phyloP scores from a whole-genome alignment of 1,284 basidiomycete genomes.

The Tylopilus sp. region DNA sequence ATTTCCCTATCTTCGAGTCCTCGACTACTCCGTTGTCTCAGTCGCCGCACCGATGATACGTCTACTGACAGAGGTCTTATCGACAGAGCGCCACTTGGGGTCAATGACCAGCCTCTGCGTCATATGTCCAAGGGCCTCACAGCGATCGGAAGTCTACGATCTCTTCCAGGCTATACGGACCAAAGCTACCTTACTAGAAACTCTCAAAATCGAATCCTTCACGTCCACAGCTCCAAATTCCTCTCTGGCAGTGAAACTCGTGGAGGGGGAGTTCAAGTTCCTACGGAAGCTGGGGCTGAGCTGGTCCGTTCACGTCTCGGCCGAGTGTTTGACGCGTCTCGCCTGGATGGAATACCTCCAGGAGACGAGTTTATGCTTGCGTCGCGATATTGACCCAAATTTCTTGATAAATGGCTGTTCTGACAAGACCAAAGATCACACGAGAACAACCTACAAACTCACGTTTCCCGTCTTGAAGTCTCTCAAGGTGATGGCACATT shows the following conservation, averaged over 20 bases:
- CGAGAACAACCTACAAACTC: neutral
- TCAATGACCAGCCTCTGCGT: conserved; percentile 24
- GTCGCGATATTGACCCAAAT: conserved; percentile 18
- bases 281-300: conserved; percentile 26
- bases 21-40: conserved; percentile 30
- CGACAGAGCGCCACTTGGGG: conserved; percentile 15
- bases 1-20: conserved; percentile 25
- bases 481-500: conserved; percentile 23
- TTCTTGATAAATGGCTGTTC: conserved; percentile 16
- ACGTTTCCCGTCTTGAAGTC: conserved; percentile 22
- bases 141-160: conserved; percentile 16
- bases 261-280: conserved; percentile 18
- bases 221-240: conserved; percentile 7
- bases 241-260: conserved; percentile 18
- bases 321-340: conserved; percentile 22
- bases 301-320: conserved; percentile 24
- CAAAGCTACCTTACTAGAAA: conserved; percentile 20
- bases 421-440: neutral
- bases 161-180: conserved; percentile 24
- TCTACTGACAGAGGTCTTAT: conserved; percentile 22
- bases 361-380: conserved; percentile 23
- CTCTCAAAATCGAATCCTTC: conserved; percentile 27
- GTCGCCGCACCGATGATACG: conserved; percentile 19
- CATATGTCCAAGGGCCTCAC: conserved; percentile 25
- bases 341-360: conserved; percentile 20